Evolutionary conservation across 2,329 filamentous ascomycete genomes (phyloP).

Genomic region (Colletotrichum melonis): DNA sequence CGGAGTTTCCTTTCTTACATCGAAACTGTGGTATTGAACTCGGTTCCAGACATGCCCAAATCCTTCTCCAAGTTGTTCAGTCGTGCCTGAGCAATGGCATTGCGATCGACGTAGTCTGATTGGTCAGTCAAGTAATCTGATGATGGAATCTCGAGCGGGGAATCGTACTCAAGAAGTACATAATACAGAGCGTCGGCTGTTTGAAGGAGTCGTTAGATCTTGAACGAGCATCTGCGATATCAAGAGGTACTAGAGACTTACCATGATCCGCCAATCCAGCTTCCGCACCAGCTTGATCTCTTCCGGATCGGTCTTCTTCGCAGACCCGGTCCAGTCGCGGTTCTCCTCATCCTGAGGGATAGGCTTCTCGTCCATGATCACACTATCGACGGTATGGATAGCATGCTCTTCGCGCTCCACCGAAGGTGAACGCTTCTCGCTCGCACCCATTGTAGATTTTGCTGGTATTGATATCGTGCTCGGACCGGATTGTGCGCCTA

Average conservation of each 20-base stretch:
- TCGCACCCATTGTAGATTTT: slow-evolving; percentile 14
- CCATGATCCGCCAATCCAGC: slow-evolving; percentile 55
- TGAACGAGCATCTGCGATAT: not conserved
- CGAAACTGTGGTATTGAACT: slow-evolving; percentile 50
- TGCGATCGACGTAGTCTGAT: slow-evolving; percentile 53
- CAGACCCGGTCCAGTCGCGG: slow-evolving; percentile 52
- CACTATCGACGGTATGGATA: slow-evolving; percentile 28
- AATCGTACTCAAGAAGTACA: slow-evolving; percentile 54
- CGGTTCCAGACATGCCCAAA: slow-evolving; percentile 51
- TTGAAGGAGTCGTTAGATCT: not conserved
- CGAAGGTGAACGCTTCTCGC: slow-evolving; percentile 29
- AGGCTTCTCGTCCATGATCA: slow-evolving; percentile 30
- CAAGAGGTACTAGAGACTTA: slow-evolving; percentile 32
- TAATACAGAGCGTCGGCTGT: slow-evolving; percentile 51
- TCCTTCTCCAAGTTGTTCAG: slow-evolving; percentile 54
- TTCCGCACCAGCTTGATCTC: slow-evolving; percentile 54
- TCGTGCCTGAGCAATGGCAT: slow-evolving; percentile 59
- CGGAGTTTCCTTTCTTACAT: slow-evolving; percentile 41
- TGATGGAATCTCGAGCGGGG: not conserved
- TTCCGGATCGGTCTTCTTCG: slow-evolving; percentile 51
- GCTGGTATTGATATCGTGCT: not conserved
- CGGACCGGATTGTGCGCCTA: not conserved
- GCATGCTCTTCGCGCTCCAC: slow-evolving; percentile 28
- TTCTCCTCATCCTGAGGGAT: slow-evolving; percentile 38
- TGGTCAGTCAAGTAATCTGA: not conserved